Percentiles rank a stretch among this genome's conserved stretches.
Conservation (phyloP, 2,329 filamentous ascomycete species). For the Alternaria sp. region DNA sequence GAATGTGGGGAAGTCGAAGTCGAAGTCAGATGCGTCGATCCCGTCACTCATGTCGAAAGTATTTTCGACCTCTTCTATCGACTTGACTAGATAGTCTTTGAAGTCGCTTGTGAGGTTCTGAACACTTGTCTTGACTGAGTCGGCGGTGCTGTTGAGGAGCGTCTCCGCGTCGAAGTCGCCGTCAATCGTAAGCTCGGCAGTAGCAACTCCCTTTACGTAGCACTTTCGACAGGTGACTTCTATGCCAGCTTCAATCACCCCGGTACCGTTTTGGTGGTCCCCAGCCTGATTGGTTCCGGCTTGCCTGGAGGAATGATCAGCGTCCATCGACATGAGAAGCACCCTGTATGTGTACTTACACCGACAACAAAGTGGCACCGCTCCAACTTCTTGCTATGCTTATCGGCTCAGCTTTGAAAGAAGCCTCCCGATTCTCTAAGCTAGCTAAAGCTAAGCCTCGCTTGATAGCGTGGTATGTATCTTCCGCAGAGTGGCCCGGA, state of each 20-base stretch:
- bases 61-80: too few relatives aligned
- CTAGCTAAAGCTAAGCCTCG: conserved; percentile 14
- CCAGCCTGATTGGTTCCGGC: too few relatives aligned
- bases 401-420: conserved; percentile 12
- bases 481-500: conserved; percentile 11
- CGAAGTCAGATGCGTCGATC: too few relatives aligned
- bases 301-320: too few relatives aligned
- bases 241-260: conserved; percentile 27
- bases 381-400: conserved; percentile 51
- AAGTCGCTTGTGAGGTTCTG: conserved; percentile 15
- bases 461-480: conserved; percentile 17
- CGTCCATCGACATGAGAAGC: too few relatives aligned
- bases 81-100: too few relatives aligned
- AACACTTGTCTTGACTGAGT: conserved; percentile 21
- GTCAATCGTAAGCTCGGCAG: conserved; percentile 52
- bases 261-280: too few relatives aligned
- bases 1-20: too few relatives aligned
- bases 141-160: conserved; percentile 14
- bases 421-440: conserved; percentile 7
- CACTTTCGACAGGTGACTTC: conserved; percentile 57
- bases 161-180: conserved; percentile 49
- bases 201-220: conserved; percentile 58
- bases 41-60: too few relatives aligned
- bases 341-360: conserved; percentile 22
- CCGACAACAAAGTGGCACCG: conserved; percentile 46